Conservation (phyloP, 1,284 basidiomycete genomes). For the Meira nashicola region DNA sequence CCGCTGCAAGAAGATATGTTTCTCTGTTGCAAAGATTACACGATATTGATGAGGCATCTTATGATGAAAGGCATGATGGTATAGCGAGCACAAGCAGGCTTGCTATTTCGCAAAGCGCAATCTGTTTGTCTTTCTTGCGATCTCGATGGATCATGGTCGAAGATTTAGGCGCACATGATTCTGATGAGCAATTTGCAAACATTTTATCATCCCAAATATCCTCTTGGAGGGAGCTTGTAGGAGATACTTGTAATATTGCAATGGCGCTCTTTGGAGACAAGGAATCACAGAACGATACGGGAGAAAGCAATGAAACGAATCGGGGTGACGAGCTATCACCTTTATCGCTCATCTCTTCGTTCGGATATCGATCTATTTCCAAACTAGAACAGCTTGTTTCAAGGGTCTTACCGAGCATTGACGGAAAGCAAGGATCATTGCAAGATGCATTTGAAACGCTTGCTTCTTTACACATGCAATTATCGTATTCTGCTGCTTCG, state of each 20-base stretch:
- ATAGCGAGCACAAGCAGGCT: not conserved
- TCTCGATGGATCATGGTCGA: not conserved
- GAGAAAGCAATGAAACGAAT: not conserved
- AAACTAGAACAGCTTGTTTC: not conserved
- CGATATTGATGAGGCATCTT: constrained; percentile 1
- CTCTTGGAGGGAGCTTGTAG: constrained; percentile 4
- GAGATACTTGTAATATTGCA: constrained; percentile 1
- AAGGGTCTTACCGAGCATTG: not conserved
- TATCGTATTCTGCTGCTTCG: constrained; percentile 7
- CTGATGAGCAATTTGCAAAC: not conserved
- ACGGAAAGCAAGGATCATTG: not conserved
- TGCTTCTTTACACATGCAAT: not conserved
- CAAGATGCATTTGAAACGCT: not conserved
- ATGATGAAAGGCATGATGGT: not conserved
- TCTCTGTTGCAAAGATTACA: constrained; percentile 5
- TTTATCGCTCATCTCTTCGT: constrained; percentile 5
- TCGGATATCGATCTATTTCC: not conserved
- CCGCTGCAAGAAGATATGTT: constrained; percentile 4
- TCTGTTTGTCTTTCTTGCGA: constrained; percentile 7
- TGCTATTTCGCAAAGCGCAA: not conserved
- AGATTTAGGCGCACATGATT: not conserved
- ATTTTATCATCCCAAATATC: not conserved
- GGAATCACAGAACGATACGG: not conserved
- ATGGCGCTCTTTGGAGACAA: constrained; percentile 5
- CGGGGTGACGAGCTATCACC: not conserved